Base-by-base conservation (phyloP, 2,329 filamentous ascomycete genomes). In the Raffaelea deltoideospora region DNA sequence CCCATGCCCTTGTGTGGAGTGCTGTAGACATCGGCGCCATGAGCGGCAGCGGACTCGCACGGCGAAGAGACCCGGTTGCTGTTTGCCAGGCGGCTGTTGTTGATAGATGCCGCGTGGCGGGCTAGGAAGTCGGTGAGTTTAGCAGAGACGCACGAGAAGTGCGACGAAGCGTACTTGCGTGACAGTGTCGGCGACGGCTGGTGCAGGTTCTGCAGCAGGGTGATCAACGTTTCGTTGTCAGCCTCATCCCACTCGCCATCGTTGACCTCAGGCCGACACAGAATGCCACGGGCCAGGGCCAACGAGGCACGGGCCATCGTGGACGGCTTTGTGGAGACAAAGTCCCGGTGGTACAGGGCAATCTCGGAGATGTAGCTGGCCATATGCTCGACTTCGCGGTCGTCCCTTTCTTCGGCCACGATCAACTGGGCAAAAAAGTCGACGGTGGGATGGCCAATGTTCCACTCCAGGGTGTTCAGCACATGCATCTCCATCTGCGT, bases 401-500 rank as follows among this genome's bases (percentile, higher is more conserved):
- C 84, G 51, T 79, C 72, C 23, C 61, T 60, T 54, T 82, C 83
- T 56, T 94, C 84, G 32, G 82, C 72, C 28, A 92, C 72, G 43
- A 88, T 85, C 43, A 95, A 65, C 53, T 94, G 82, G 33, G 92
- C 71, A 61, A 95, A 98, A 56, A 80, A 83, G 59, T 96, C 88
- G 46, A 95, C 83, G 21, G 90, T 96, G 2, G 90, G 87, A 61
- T 96, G 88, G 38, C 90, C 90, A 47, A 98, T 82, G 47, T 79
- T 76, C 90, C 90, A 98, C 56, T 92, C 85, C 41, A 98, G 72
- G 2, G 90, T 98, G 62, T 95, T 92, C 49, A 98, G 72, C 27
- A 98, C 88, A 58, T 98, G 90, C 87, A 92, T 96, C 64, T 98
- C 90, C 90, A 98, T 98, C 60, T 98, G 90, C 10, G 87, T 88